Percentiles rank a stretch among this genome's conserved stretches.
phyloP scores from a whole-genome alignment of 1,139 yeast species.

The Pichia kudriavzevii region DNA sequence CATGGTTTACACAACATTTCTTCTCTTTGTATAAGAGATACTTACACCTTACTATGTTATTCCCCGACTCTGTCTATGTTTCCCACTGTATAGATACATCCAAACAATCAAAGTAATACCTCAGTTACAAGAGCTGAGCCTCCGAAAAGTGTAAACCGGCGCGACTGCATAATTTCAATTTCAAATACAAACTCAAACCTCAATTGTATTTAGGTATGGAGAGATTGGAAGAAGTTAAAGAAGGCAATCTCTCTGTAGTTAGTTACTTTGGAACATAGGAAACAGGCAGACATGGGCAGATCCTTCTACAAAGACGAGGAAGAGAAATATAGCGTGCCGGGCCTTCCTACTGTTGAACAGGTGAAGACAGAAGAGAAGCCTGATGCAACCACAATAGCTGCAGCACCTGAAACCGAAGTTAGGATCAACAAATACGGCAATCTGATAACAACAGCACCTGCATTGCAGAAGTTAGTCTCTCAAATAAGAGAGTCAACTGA shows the following conservation, averaged over 20 bases:
- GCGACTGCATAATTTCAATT: too few species aligned
- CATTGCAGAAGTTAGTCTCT: conserved; percentile 37
- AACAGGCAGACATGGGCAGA: conserved; percentile 23
- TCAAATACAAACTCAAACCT: too few species aligned
- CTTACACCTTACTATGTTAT: not conserved
- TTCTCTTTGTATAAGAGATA: conserved; percentile 2
- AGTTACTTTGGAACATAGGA: too few species aligned
- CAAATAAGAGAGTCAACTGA: conserved; percentile 33
- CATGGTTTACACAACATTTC: conserved; percentile 51
- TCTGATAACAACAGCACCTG: conserved; percentile 43
- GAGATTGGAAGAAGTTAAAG: too few species aligned
- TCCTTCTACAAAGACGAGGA: conserved; percentile 49
- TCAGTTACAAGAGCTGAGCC: too few species aligned
- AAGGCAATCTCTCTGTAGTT: too few species aligned
- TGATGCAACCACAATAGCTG: conserved; percentile 32
- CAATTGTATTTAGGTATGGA: too few species aligned
- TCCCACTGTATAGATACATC: not conserved
- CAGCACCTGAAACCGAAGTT: conserved; percentile 30
- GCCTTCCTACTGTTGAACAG: conserved; percentile 34
- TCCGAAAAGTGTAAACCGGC: too few species aligned
- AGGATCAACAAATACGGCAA: conserved; percentile 44
- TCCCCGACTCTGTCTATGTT: too few species aligned
- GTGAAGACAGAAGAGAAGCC: conserved; percentile 31
- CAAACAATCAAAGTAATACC: too few species aligned
- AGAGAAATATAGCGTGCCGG: conserved; percentile 40